Percentiles rank a stretch among this genome's conserved stretches.
phyloP scores from a whole-genome alignment of 1,284 basidiomycete species.

The Ganoderma boninense region DNA sequence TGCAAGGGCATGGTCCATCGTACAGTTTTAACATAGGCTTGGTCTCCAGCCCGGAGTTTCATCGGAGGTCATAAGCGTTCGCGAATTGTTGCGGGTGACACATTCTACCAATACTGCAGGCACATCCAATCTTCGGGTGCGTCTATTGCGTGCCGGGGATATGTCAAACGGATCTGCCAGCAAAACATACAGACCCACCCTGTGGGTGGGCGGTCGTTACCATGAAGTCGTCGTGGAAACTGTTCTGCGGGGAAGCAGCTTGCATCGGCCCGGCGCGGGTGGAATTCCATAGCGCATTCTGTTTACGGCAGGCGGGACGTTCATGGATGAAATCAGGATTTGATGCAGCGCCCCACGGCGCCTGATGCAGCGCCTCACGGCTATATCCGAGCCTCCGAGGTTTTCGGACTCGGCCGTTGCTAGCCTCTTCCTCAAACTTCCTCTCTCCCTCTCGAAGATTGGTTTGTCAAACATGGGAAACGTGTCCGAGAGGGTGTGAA shows the following conservation, averaged over 20 bases:
- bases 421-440: too few relatives aligned
- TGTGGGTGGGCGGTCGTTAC: constrained; percentile 14
- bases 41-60: constrained; percentile 7
- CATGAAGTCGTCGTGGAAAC: constrained; percentile 26
- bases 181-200: background rate
- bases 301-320: too few relatives aligned
- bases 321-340: too few relatives aligned
- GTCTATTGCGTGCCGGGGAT: background rate
- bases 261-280: constrained; percentile 13
- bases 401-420: too few relatives aligned
- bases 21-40: background rate
- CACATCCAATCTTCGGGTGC: background rate
- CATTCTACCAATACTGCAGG: background rate
- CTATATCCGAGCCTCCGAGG: too few relatives aligned
- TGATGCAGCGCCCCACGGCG: too few relatives aligned
- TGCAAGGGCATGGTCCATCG: constrained; percentile 12
- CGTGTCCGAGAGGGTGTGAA: too few relatives aligned
- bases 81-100: background rate
- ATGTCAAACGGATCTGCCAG: background rate
- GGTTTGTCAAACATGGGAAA: too few relatives aligned
- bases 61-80: background rate
- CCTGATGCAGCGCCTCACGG: too few relatives aligned
- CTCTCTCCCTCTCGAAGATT: too few relatives aligned
- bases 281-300: constrained; percentile 15
- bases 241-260: background rate